Percentiles rank a stretch among this genome's conserved stretches.
These are phyloP conservation scores for Nephromyces sp. DNA, from an alignment of 169 alveolate species.

Conservation along the genomic window DNA sequence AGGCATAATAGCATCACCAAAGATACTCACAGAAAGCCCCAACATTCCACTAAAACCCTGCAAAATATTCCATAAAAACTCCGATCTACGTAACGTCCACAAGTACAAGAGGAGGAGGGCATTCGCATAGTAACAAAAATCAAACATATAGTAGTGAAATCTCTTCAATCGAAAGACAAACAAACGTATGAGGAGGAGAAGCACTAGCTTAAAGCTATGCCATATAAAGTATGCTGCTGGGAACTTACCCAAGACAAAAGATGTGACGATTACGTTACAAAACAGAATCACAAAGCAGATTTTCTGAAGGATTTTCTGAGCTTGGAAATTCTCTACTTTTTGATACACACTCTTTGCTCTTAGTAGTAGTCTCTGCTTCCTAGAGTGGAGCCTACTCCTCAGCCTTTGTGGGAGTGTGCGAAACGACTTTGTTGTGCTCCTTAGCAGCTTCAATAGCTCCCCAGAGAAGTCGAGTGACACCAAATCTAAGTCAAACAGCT, in stretches of 20 bases:
- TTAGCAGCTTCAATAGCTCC: not conserved
- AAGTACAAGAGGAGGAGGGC: not conserved
- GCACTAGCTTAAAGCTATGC: not conserved
- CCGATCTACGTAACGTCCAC: not conserved
- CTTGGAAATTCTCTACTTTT: not conserved
- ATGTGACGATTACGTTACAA: not conserved
- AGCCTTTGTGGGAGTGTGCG: not conserved
- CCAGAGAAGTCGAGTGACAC: not conserved
- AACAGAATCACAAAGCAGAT: slow-evolving; percentile 1
- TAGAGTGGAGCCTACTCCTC: not conserved
- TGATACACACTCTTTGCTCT: not conserved
- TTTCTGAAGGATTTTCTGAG: not conserved
- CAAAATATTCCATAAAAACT: not conserved
- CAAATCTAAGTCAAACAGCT: not conserved
- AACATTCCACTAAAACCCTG: not conserved
- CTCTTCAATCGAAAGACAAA: not conserved
- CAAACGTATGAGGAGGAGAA: not conserved
- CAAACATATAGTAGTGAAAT: not conserved
- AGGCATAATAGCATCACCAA: not conserved
- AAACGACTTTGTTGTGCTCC: not conserved
- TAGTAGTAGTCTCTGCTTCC: not conserved
- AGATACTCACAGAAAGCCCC: not conserved
- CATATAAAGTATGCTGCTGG: not conserved
- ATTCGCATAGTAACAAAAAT: slow-evolving; percentile 9
- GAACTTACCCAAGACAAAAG: not conserved